These are phyloP conservation scores for Calcarisporium arbuscula DNA, from an alignment of 2,329 filamentous ascomycete species.

Conservation along the genomic window DNA sequence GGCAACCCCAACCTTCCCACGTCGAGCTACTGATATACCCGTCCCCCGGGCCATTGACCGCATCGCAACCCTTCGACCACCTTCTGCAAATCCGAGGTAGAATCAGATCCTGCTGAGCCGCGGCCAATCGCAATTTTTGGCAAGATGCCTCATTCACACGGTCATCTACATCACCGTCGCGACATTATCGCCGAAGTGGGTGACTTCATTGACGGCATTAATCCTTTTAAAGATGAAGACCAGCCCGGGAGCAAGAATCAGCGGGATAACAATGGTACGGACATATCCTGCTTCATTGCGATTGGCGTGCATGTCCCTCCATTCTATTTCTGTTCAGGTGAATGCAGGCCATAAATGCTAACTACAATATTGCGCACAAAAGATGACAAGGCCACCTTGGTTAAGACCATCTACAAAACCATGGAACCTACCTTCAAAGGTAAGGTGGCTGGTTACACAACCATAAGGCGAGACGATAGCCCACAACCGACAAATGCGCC, in stretches of 20 bases:
- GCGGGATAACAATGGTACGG: no score
- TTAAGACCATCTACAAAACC: slow-evolving; percentile 35
- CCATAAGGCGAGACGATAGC: slow-evolving; percentile 17
- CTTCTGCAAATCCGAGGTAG: slow-evolving; percentile 3
- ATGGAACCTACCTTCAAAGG: slow-evolving; percentile 34
- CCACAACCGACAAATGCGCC: slow-evolving; percentile 10
- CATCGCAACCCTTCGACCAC: neutral
- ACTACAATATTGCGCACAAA: no score
- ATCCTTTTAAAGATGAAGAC: slow-evolving; percentile 2
- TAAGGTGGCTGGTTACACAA: slow-evolving; percentile 35
- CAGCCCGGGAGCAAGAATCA: no score
- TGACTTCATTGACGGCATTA: slow-evolving; percentile 15
- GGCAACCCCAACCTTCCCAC: slow-evolving; percentile 10
- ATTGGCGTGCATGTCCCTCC: neutral
- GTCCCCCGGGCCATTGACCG: neutral
- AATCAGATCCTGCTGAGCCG: neutral
- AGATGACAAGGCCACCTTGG: slow-evolving; percentile 18
- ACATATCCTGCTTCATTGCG: no score
- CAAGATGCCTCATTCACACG: slow-evolving; percentile 24
- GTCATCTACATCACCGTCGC: slow-evolving; percentile 20
- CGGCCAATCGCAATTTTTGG: neutral
- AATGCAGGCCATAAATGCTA: no score
- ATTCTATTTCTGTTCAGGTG: no score
- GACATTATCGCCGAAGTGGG: slow-evolving; percentile 21
- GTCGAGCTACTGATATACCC: slow-evolving; percentile 13